These are phyloP conservation scores for Trichophyton verrucosum DNA, from an alignment of 2,329 filamentous ascomycete genomes.

Conservation along the genomic window DNA sequence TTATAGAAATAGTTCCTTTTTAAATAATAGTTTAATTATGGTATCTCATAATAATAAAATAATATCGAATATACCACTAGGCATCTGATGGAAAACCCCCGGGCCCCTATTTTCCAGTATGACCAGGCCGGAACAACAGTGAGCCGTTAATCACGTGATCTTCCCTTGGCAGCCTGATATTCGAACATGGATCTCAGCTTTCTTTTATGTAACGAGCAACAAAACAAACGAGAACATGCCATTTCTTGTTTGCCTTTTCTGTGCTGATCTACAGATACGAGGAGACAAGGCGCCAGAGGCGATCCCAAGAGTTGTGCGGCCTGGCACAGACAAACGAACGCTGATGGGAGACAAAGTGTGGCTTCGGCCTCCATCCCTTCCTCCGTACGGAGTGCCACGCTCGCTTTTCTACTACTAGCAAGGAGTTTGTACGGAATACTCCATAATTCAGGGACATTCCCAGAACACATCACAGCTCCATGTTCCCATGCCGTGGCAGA, in stretches of 20 bases:
- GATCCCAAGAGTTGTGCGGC: not conserved
- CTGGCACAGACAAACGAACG: not conserved
- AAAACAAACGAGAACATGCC: not conserved
- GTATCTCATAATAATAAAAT: too few relatives aligned
- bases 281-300: not conserved
- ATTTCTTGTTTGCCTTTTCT: not conserved
- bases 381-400: not conserved
- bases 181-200: not conserved
- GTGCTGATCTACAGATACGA: not conserved
- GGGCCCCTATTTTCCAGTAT: too few relatives aligned
- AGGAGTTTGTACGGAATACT: too few relatives aligned
- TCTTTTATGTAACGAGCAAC: not conserved
- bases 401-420: not conserved
- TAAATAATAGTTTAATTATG: too few relatives aligned
- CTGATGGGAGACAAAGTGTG: not conserved
- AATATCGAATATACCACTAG: too few relatives aligned
- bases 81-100: too few relatives aligned
- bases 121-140: too few relatives aligned
- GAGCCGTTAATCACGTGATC: not conserved
- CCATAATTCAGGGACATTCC: not conserved
- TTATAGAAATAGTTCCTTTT: too few relatives aligned
- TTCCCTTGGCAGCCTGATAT: not conserved
- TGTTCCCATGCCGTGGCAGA: not conserved
- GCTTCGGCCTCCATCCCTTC: not conserved
- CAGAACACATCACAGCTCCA: not conserved